Evolutionary conservation across 352 stramenopile genomes (phyloP), one percentile per base, ranked within the genome.

Genomic region (Halophytophthora polymorphica): DNA sequence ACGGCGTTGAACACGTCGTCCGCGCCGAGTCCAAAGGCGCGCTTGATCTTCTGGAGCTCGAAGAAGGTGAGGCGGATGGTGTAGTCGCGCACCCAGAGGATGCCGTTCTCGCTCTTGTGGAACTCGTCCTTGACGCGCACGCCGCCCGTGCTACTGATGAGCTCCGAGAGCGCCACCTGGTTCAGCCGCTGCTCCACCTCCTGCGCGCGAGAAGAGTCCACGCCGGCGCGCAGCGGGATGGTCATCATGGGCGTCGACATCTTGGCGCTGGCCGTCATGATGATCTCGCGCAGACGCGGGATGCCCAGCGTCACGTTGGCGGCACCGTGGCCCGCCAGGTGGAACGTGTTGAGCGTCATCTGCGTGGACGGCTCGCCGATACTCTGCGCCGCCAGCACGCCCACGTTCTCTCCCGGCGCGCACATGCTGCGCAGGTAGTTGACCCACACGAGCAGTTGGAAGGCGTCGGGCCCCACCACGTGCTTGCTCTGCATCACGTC

Each of bases 331-430:
- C 98, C 98, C 43, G 98, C 98, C 69, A 99, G 86, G 67, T 99
- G 98, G 79, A 99, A 99, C 29, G 98, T 99, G 80, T 99, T 99
- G 10, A 99, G 84, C 48, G 98, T 99, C 98, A 99, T 99, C 73
- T 99, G 98, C 6, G 98, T 99, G 28, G 96, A 99, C n/a, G 98
- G 98, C 68, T 99, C 98, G 36, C 98, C 97, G 64, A 99, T 95
- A 59, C 88, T 98, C 79, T 99, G 97, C 25, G 96, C 98, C 45
- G 96, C 97, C 50, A 99, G 95, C 29, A 96, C 92, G 51, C 98
- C 98, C 6, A 99, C 98, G 36, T 97, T 96, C 70, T 99, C 97
- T 40, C 98, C 98, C 22, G 98, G 97, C 56, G 90, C 86, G 33
- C 83, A 95, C 69, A 99, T 87, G 53, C 96, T 97, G 41, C 90